Evolutionary conservation across 2,329 filamentous ascomycete genomes (phyloP), one percentile per base, ranked within the genome.

Genomic region (Trichoderma hamatum): DNA sequence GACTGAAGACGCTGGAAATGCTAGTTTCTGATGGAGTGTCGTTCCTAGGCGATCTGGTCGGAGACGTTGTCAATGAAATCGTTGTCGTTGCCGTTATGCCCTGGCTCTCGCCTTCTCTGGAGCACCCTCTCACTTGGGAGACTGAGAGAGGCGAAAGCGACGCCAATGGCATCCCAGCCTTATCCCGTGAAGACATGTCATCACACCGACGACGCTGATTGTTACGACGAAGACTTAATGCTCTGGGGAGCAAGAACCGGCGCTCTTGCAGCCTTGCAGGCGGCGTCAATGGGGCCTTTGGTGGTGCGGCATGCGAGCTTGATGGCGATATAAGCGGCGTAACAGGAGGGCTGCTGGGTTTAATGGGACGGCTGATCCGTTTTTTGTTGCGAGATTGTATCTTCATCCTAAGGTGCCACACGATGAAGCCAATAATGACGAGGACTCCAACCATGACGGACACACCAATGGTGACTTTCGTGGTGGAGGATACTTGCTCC

Each of bases 181-280:
- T 61, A 24, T 67, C 56, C 19, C 62, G 51, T 1, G 46, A n/a
- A 6, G 26, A 21, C 19, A 51, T 39, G 3, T 39, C 66, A 9
- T 56, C 26, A 34, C 6, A 26, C 7, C 36, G 51, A 36, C 58
- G 24, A 10, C 52, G 58, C 3, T 61, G 56, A 11, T 68, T 34
- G 19, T 28, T 52, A 2, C 66, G 66, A 24, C 66, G 46, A 32
- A 68, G 43, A 24, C 67, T 69, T 26, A 69, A 39, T 1, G 55
- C 59, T 14, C 68, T 46, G 2, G 73, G 64, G 1, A 82, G 77
- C 21, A 86, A 79, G 59, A 83, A 78, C 43, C 76, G 81, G 6
- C 84, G 80, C 62, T 86, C 83, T 63, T 82, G 79, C 2, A 87
- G 80, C 21, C 84, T 81, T 2, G 81, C 80, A 0, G 85, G 85